phyloP scores from a whole-genome alignment of 83 land plant genomes.

The Thuja plicata region DNA sequence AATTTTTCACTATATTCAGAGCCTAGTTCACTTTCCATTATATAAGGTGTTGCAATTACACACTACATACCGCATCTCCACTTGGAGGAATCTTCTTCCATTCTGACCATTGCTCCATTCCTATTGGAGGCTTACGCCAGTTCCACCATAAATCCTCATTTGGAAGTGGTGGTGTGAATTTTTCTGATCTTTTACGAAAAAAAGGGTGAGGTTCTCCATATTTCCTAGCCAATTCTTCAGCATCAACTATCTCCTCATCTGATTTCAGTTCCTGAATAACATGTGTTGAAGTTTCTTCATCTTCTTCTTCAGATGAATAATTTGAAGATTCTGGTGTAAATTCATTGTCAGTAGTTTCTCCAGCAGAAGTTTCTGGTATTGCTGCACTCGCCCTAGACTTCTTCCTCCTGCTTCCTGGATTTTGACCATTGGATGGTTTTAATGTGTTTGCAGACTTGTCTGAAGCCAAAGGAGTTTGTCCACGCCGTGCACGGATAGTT shows the following conservation, averaged over 20 bases:
- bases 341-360: conserved; percentile 20
- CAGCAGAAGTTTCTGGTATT: conserved; percentile 27
- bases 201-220: conserved; percentile 52
- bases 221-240: conserved; percentile 53
- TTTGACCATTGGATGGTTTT: conserved; percentile 53
- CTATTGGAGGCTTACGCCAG: conserved; percentile 71
- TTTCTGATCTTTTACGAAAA: conserved; percentile 31
- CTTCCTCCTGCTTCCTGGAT: conserved; percentile 74
- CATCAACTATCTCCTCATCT: conserved; percentile 43
- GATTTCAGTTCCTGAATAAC: conserved; percentile 48
- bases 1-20: neutral
- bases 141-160: conserved; percentile 92
- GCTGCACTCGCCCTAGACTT: conserved; percentile 31
- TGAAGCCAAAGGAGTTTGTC: conserved; percentile 60
- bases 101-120: conserved; percentile 79
- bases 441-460: conserved; percentile 27
- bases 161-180: conserved; percentile 34
- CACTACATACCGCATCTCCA: conserved; percentile 50
- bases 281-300: conserved; percentile 32
- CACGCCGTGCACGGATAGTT: conserved; percentile 51
- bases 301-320: conserved; percentile 35
- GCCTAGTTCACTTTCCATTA: neutral
- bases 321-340: conserved; percentile 24
- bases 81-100: conserved; percentile 77
- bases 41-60: conserved; percentile 2